A percentile compares a stretch with the other conserved stretches of the same genome.
phyloP scores from a whole-genome alignment of 164 flowering plant genomes.

The Hamamelis virginiana region DNA sequence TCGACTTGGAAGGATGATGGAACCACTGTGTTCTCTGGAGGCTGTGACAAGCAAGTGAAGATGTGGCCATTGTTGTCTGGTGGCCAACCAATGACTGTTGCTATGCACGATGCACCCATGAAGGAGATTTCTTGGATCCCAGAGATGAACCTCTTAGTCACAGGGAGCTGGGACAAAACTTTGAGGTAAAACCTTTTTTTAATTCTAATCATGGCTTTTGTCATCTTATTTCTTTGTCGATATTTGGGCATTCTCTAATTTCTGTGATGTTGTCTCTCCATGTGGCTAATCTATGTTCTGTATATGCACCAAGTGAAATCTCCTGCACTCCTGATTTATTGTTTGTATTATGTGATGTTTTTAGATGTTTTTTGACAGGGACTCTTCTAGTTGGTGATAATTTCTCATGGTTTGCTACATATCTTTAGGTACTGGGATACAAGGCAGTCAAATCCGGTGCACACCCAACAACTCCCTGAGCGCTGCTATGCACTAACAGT shows the following conservation, averaged over 20 bases:
- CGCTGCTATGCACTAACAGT: conserved; percentile 89
- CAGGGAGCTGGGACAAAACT: conserved; percentile 98
- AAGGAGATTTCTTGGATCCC: conserved; percentile 94
- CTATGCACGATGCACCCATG: conserved; percentile 92
- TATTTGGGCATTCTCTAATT: too few relatives aligned
- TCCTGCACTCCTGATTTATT: too few relatives aligned
- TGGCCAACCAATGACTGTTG: conserved; percentile 76
- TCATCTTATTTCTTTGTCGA: too few relatives aligned
- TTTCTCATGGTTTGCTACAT: not conserved
- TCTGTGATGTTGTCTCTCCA: too few relatives aligned
- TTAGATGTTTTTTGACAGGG: too few relatives aligned
- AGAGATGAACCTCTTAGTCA: conserved; percentile 78
- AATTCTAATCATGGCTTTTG: too few relatives aligned
- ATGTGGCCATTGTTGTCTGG: conserved; percentile 96
- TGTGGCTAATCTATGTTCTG: too few relatives aligned
- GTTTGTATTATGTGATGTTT: too few relatives aligned
- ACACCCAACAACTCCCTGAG: conserved; percentile 88
- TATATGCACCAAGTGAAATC: too few relatives aligned
- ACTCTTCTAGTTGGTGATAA: not conserved
- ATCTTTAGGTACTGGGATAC: conserved; percentile 86
- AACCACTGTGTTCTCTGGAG: conserved; percentile 92
- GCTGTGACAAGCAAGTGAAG: conserved; percentile 95
- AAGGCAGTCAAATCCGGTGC: conserved; percentile 89
- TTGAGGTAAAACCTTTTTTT: conserved; percentile 37
- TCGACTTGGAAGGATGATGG: conserved; percentile 99